Percentiles rank a stretch among this genome's conserved stretches.
Evolutionary conservation across 495 filamentous ascomycete species (phyloP).

Genomic region (Talaromyces adpressus): DNA sequence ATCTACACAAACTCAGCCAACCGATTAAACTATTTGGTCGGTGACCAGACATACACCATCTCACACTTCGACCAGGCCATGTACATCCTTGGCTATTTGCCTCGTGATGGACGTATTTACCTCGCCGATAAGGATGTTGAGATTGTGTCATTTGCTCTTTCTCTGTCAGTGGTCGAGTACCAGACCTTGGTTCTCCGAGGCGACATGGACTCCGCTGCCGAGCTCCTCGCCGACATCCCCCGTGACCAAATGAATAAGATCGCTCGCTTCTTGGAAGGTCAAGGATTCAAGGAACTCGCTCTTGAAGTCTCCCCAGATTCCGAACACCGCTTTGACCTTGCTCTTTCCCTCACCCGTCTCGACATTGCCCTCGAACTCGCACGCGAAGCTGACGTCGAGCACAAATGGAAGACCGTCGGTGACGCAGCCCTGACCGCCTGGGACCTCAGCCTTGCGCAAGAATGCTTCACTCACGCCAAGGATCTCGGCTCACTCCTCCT

Average conservation of each 20-base stretch:
- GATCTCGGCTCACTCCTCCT: constrained; percentile 86
- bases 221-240: constrained; percentile 75
- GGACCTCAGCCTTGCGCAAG: constrained; percentile 81
- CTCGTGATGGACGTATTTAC: constrained; percentile 88
- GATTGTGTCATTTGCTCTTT: constrained; percentile 83
- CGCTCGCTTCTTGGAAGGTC: constrained; percentile 94
- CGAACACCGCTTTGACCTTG: constrained; percentile 94
- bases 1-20: constrained; percentile 97
- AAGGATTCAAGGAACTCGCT: constrained; percentile 91
- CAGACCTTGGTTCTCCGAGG: constrained; percentile 92
- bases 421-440: constrained; percentile 82
- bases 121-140: constrained; percentile 91
- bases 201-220: constrained; percentile 88
- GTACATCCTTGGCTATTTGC: constrained; percentile 93
- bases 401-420: constrained; percentile 95
- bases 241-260: constrained; percentile 94
- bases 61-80: constrained; percentile 92
- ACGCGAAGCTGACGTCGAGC: constrained; percentile 74
- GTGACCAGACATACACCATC: constrained; percentile 97
- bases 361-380: constrained; percentile 82
- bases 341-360: constrained; percentile 74
- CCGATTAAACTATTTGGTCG: constrained; percentile 95
- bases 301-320: constrained; percentile 93
- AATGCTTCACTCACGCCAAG: constrained; percentile 85
- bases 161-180: constrained; percentile 91